These are phyloP conservation scores for Microbotryomycetes sp. DNA, from an alignment of 1,284 basidiomycete species.

Conservation along the genomic window DNA sequence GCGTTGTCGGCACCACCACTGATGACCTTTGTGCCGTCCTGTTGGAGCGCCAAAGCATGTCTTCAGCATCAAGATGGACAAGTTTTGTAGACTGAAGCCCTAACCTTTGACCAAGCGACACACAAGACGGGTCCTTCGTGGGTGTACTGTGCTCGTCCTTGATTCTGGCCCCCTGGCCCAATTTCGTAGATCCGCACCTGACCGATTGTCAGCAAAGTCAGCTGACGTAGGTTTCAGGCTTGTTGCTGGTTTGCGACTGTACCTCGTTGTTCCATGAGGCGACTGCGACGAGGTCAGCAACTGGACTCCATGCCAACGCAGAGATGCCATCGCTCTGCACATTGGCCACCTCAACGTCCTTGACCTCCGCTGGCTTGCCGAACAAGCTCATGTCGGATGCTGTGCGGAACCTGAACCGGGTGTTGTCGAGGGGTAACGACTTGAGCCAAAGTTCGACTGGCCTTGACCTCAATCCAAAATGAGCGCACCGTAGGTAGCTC, in stretches of 20 bases:
- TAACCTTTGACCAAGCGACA: conserved; percentile 68
- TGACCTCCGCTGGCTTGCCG: conserved; percentile 34
- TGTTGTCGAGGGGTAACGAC: too few relatives aligned
- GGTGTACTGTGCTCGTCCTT: conserved; percentile 72
- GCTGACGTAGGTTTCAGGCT: not conserved
- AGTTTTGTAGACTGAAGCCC: conserved; percentile 11
- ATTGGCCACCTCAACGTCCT: conserved; percentile 66
- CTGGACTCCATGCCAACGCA: conserved; percentile 41
- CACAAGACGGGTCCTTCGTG: conserved; percentile 74
- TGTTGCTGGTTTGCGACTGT: conserved; percentile 2
- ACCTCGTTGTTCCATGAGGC: conserved; percentile 45
- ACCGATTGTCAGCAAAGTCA: conserved; percentile 36
- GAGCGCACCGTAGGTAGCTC: too few relatives aligned
- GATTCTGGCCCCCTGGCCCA: conserved; percentile 49
- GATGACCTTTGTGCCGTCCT: conserved; percentile 73
- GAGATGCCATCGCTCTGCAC: conserved; percentile 42
- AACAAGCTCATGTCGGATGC: conserved; percentile 28
- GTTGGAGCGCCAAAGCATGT: not conserved
- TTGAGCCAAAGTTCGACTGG: too few relatives aligned
- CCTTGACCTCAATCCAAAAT: too few relatives aligned
- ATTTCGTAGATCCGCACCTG: conserved; percentile 56
- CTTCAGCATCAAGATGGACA: conserved; percentile 3
- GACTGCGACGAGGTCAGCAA: conserved; percentile 45
- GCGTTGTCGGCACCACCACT: conserved; percentile 78
- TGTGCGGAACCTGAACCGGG: too few relatives aligned